Evolutionary conservation across 306 rosid genomes (phyloP).

Genomic region (Cicer judaicum): DNA sequence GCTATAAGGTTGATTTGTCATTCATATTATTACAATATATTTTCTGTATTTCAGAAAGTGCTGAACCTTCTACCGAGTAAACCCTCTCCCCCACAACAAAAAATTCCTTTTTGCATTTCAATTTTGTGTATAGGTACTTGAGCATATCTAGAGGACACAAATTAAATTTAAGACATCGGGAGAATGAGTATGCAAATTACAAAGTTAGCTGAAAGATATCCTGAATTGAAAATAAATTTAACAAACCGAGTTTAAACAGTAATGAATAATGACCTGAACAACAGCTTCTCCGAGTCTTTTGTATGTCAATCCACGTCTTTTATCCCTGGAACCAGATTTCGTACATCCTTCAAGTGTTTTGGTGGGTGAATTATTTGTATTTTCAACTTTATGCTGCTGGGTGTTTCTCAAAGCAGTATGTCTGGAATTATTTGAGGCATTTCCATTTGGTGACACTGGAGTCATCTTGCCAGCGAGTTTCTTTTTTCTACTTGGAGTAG

Average conservation of each 20-base stretch:
- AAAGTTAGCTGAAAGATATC: constrained; percentile 30
- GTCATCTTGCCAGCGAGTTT: constrained; percentile 39
- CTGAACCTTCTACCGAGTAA: background rate
- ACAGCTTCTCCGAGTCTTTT: constrained; percentile 73
- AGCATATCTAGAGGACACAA: constrained; percentile 26
- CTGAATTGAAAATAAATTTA: constrained; percentile 32
- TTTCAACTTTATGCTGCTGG: constrained; percentile 50
- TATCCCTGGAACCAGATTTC: constrained; percentile 55
- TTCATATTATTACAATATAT: constrained; percentile 9
- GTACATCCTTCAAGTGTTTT: constrained; percentile 53
- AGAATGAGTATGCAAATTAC: constrained; percentile 17
- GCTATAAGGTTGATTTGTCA: background rate
- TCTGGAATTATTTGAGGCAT: constrained; percentile 43
- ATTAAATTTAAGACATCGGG: background rate
- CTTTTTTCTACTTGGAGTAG: constrained; percentile 51
- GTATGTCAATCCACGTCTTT: constrained; percentile 49
- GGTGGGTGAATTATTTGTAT: constrained; percentile 49
- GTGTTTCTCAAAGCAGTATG: constrained; percentile 51
- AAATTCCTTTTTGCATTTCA: background rate
- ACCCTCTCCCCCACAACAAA: background rate
- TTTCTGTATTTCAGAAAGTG: constrained; percentile 5
- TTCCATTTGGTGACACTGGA: constrained; percentile 53
- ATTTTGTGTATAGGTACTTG: constrained; percentile 7
- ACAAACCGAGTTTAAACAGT: constrained; percentile 34
- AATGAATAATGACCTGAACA: constrained; percentile 68